Conservation (phyloP, 192 early-diverging fungal species). For the Chytriomyces confervae region DNA sequence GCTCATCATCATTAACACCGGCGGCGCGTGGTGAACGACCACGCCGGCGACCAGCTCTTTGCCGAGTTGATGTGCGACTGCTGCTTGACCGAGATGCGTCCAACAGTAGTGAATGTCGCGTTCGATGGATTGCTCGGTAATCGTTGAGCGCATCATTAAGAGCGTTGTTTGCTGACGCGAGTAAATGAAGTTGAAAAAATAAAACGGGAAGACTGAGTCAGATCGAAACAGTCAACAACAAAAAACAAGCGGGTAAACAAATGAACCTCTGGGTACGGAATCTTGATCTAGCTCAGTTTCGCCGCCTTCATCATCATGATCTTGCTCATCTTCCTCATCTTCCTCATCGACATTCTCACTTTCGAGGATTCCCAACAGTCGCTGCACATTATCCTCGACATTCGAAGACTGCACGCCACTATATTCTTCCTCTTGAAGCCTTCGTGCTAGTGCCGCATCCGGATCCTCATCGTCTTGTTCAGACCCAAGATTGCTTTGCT, state of each 20-base stretch:
- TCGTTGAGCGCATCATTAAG: no score
- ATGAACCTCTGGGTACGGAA: background rate
- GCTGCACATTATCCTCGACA: conserved; percentile 2
- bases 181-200: no score
- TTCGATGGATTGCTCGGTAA: no score
- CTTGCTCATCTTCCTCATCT: background rate
- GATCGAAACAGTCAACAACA: no score
- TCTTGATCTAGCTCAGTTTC: background rate
- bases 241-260: no score
- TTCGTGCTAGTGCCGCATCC: conserved; percentile 5
- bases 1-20: no score
- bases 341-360: background rate
- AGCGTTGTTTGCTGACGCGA: no score
- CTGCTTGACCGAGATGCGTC: background rate
- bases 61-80: background rate
- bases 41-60: background rate
- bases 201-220: no score
- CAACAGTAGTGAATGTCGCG: no score
- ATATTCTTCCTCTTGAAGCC: conserved; percentile 27
- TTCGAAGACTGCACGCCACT: conserved; percentile 8
- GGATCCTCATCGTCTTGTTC: conserved; percentile 6
- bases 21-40: background rate
- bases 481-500: no score
- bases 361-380: background rate
- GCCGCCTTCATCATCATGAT: background rate